Percentiles rank a stretch among this genome's conserved stretches.
Conservation (phyloP, 2,329 filamentous ascomycete genomes). For the Aspergillus fumigatus region DNA sequence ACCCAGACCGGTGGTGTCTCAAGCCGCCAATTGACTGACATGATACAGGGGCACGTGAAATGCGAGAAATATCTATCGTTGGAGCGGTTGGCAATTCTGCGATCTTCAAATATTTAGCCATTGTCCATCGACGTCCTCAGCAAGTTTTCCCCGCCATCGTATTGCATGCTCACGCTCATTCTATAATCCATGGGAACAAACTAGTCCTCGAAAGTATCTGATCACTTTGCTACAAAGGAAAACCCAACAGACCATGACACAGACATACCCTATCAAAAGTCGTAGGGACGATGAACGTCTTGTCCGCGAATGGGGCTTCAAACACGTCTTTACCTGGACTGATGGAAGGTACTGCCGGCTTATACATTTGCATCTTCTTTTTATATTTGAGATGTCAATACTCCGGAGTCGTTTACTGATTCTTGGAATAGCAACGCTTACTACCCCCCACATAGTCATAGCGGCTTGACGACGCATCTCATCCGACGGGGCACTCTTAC, state of each 20-base stretch:
- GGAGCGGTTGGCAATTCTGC: neutral
- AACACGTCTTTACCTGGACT: constrained; percentile 58
- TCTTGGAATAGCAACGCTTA: constrained; percentile 47
- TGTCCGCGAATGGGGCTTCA: constrained; percentile 57
- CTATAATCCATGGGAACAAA: neutral
- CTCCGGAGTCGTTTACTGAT: neutral
- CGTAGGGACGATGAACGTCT: constrained; percentile 48
- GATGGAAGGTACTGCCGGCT: constrained; percentile 49
- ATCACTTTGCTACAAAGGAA: neutral
- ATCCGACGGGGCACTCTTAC: constrained; percentile 55
- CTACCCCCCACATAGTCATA: constrained; percentile 57
- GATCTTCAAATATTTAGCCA: neutral
- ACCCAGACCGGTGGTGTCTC: too few relatives aligned
- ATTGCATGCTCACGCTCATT: neutral
- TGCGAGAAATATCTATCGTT: too few relatives aligned
- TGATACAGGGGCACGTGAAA: too few relatives aligned
- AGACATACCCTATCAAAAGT: constrained; percentile 30
- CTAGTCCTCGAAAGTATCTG: neutral
- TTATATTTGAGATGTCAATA: constrained; percentile 4
- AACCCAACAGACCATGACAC: constrained; percentile 15
- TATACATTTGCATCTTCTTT: neutral
- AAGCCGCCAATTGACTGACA: too few relatives aligned
- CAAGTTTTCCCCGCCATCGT: neutral
- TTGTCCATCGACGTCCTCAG: neutral
- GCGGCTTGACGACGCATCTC: constrained; percentile 54